Base-by-base conservation (phyloP, 192 early-diverging fungal genomes). In the Coemansia sp. region DNA sequence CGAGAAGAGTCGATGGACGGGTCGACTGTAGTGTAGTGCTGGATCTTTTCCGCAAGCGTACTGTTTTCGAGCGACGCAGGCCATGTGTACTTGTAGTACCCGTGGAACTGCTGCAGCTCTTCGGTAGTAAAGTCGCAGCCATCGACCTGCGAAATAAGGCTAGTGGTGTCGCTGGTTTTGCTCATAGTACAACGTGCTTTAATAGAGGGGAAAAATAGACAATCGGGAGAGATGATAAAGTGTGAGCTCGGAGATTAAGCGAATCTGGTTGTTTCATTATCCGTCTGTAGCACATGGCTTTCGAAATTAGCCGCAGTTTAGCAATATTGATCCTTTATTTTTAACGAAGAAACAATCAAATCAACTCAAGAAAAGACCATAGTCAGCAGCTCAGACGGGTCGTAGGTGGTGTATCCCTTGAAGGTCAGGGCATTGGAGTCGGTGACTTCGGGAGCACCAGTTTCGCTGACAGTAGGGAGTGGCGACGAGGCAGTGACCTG, bases 71-170 rank as follows among this genome's bases (percentile, higher is more conserved):
- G 38, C 8, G 30, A 38, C 2, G 58, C 37, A 2, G 40, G 14
- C 67, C 67, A 77, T 14, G 58, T 34, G 55, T 55, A 59, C 61
- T 61, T 62, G 64, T 63, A 77, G 60, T 63, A 77, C 10, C 39
- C 10, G 44, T 77, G 73, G 61, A 70, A 77, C 57, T 38, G 73
- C 59, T 70, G 67, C n/a, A 77, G 67, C 61, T 77, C 73, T 23
- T 62, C 63, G 10, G 73, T 66, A 4, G 60, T 63, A 39, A 77
- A 77, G 15, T 21, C 37, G 22, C 73, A 77, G 25, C 73, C 73
- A 1, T 76, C 63, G 15, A 76, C 73, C 39, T 76, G 67, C 0
- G 73, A 38, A 38, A 76, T 76, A 27, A 62, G 53, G 11, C 18
- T 27, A 11, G 37, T 48, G 60, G 55, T 62, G 18, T 57, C 14